phyloP scores from a whole-genome alignment of 768 basidiomycete species.

The Auricularia cornea region DNA sequence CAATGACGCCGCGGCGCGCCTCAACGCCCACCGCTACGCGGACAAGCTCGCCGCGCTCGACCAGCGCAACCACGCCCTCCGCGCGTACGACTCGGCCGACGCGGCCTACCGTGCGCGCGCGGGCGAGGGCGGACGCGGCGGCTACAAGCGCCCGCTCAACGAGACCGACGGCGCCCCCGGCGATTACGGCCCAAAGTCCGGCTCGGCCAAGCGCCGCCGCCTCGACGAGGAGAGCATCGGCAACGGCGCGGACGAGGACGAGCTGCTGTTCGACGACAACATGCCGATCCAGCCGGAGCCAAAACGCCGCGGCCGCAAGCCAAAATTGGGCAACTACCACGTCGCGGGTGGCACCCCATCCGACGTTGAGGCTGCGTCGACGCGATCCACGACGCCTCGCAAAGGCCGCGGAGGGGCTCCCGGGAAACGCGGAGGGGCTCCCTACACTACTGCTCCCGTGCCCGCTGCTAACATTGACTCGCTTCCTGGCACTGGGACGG shows the following conservation, averaged over 20 bases:
- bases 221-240: slow-evolving; percentile 6
- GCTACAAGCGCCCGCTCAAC: not conserved
- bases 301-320: not conserved
- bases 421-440: not conserved
- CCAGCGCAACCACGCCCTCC: not conserved
- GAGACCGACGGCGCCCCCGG: not conserved
- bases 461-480: slow-evolving; percentile 19
- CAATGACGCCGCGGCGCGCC: slow-evolving; percentile 52
- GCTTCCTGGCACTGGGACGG: slow-evolving; percentile 60
- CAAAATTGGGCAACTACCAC: not conserved
- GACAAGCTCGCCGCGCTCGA: slow-evolving; percentile 2
- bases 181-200: not conserved
- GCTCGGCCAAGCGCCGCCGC: slow-evolving; percentile 4
- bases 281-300: not conserved
- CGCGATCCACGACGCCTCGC: not conserved
- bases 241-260: slow-evolving; percentile 1
- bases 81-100: not conserved
- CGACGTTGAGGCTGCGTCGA: not conserved
- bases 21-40: slow-evolving; percentile 52
- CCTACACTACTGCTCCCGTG: slow-evolving; percentile 10
- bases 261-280: slow-evolving; percentile 5
- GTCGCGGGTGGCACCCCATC: not conserved
- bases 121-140: not conserved
- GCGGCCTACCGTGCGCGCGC: not conserved
- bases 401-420: not conserved